Evolutionary conservation across 352 stramenopile genomes (phyloP), one percentile per base, ranked within the genome.

Genomic region (Elongisporangium prolatum): DNA sequence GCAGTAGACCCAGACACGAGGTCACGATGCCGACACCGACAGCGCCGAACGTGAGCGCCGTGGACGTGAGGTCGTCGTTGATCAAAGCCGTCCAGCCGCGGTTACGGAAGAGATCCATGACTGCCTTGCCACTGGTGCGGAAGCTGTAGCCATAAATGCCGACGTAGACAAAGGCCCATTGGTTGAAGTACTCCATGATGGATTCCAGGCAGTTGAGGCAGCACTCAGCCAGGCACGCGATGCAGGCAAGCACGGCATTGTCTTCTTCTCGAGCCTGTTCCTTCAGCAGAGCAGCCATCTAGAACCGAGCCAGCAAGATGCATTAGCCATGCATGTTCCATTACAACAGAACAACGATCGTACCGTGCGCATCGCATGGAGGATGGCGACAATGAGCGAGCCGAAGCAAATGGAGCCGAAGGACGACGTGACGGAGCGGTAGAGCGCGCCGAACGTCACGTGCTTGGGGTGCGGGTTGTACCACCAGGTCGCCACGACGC

Each of bases 121-220:
- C 88, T 14, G 82, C 81, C 67, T 94, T 96, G 59, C 86, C 86
- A 63, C 84, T 92, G 25, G 71, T 86, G 48, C 77, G 73, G 76
- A 95, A 96, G 57, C 86, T 65, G 60, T 94, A 93, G 47, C 88
- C 88, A 68, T 96, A 96, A 50, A 96, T 88, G 21, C 86, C 88
- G 3, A 96, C 88, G 69, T 96, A 96, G 16, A 93, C 82, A 67
- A 93, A 96, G 4, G 86, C 95, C 75, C 83, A 95, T 58, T 89
- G 71, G 68, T 97, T 97, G 53, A 97, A 83, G 61, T 96, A 97
- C 69, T 97, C 83, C 67, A 97, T 88, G 55, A 97, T 71, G 50
- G 63, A 71, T 53, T 92, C 83, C 51, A 97, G 73, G 57, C 85
- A 96, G 74, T 76, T 77, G 18, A 97, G 58, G 21, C 96, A 81